Evolutionary conservation across 73 alveolate genomes (phyloP).

Genomic region (Uronychia setigera): DNA sequence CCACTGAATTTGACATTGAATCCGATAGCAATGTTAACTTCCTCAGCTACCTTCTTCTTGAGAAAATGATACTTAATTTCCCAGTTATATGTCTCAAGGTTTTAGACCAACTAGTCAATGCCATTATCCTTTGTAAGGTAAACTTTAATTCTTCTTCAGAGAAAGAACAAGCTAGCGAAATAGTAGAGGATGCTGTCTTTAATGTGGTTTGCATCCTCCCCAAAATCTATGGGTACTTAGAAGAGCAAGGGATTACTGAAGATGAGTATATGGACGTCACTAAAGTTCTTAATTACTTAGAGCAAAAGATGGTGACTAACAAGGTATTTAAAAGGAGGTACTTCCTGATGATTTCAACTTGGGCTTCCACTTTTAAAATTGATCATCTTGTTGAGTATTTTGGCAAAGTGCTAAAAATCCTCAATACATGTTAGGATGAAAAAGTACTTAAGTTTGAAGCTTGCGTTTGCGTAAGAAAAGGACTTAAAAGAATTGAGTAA

Average conservation of each 20-base stretch:
- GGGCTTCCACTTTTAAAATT: not conserved
- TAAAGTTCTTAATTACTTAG: not conserved
- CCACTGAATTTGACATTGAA: not conserved
- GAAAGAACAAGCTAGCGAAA: not conserved
- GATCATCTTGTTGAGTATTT: not conserved
- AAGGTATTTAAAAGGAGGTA: not conserved
- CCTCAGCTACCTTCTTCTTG: not conserved
- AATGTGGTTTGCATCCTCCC: constrained; percentile 2
- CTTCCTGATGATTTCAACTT: not conserved
- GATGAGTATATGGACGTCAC: not conserved
- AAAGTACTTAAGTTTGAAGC: not conserved
- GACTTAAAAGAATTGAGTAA: not conserved
- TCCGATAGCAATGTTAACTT: not conserved
- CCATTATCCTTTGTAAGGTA: not conserved
- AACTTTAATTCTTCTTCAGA: not conserved
- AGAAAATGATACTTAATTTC: not conserved
- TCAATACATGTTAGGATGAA: not conserved
- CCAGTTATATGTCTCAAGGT: not conserved
- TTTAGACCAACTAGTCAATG: not conserved
- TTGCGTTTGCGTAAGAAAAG: not conserved
- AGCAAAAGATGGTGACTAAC: not conserved
- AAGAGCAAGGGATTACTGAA: not conserved
- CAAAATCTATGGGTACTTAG: not conserved
- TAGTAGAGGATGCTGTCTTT: not conserved
- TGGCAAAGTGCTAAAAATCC: too few species aligned